Conservation (phyloP, 768 basidiomycete species). For the Pleurotus sapidus region DNA sequence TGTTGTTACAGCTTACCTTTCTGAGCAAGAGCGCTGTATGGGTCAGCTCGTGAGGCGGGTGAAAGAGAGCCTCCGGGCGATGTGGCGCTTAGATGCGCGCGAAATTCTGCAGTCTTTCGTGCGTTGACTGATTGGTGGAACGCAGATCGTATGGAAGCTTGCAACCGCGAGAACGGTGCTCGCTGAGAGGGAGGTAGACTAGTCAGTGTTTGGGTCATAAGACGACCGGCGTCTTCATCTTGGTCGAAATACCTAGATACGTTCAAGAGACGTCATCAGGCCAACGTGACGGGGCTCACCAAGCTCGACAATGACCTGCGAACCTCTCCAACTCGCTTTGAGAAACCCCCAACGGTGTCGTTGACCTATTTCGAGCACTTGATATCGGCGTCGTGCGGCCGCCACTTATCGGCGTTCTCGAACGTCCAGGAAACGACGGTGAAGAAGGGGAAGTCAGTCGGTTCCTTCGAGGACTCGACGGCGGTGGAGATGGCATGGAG, state of each 20-base stretch:
- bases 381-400: conserved; percentile 55
- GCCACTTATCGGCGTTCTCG: conserved; percentile 45
- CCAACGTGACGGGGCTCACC: conserved; percentile 41
- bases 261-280: not conserved
- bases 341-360: conserved; percentile 64
- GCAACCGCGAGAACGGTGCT: conserved; percentile 82
- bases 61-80: conserved; percentile 77
- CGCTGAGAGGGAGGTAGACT: conserved; percentile 81
- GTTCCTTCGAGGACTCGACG: conserved; percentile 47
- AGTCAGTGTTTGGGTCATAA: conserved; percentile 81
- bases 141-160: conserved; percentile 81
- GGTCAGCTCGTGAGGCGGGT: conserved; percentile 69
- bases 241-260: conserved; percentile 76
- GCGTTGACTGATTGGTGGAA: conserved; percentile 81
- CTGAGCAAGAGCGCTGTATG: conserved; percentile 57
- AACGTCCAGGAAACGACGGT: conserved; percentile 50
- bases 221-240: conserved; percentile 71
- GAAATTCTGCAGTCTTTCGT: conserved; percentile 79
- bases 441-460: conserved; percentile 53
- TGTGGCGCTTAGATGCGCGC: conserved; percentile 77
- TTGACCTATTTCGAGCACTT: conserved; percentile 57
- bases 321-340: conserved; percentile 76
- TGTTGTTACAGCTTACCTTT: conserved; percentile 43
- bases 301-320: conserved; percentile 72
- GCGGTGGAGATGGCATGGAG: conserved; percentile 60